Evolutionary conservation across 2,329 filamentous ascomycete genomes (phyloP).

Genomic region (Ceratocystis lukuohia): DNA sequence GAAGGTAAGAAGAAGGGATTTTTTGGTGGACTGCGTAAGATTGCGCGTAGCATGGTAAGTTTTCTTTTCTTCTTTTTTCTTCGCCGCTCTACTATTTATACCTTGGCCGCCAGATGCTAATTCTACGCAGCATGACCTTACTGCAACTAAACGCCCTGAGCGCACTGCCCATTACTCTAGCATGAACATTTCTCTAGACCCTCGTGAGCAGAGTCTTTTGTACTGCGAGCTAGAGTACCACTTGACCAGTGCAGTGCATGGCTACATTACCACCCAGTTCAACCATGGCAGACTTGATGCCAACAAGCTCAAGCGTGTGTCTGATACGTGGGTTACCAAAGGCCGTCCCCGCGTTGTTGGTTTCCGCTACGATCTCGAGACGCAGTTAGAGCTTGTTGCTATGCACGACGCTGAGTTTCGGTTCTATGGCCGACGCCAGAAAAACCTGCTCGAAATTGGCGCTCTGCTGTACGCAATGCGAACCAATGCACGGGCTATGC

Average conservation of each 20-base stretch:
- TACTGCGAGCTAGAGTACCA: conserved; percentile 47
- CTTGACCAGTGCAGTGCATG: conserved; percentile 38
- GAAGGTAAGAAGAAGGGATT: conserved; percentile 31
- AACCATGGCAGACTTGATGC: conserved; percentile 41
- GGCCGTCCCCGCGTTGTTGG: conserved; percentile 42
- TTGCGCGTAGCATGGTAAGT: conserved; percentile 41
- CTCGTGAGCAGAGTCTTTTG: conserved; percentile 44
- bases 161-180: conserved; percentile 21
- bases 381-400: conserved; percentile 42
- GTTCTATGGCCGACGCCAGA: conserved; percentile 39
- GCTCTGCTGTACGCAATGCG: conserved; percentile 41
- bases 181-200: conserved; percentile 37
- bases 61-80: neutral
- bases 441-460: conserved; percentile 31
- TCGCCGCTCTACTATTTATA: neutral
- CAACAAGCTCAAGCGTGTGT: conserved; percentile 38
- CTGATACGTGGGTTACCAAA: conserved; percentile 38
- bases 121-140: conserved; percentile 4
- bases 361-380: conserved; percentile 47
- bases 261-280: conserved; percentile 40
- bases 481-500: conserved; percentile 38
- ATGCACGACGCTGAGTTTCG: conserved; percentile 40
- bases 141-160: neutral
- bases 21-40: conserved; percentile 37
- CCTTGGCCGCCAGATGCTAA: neutral